Conservation (phyloP, 2,329 filamentous ascomycete species). For the Fusarium lyarnte region DNA sequence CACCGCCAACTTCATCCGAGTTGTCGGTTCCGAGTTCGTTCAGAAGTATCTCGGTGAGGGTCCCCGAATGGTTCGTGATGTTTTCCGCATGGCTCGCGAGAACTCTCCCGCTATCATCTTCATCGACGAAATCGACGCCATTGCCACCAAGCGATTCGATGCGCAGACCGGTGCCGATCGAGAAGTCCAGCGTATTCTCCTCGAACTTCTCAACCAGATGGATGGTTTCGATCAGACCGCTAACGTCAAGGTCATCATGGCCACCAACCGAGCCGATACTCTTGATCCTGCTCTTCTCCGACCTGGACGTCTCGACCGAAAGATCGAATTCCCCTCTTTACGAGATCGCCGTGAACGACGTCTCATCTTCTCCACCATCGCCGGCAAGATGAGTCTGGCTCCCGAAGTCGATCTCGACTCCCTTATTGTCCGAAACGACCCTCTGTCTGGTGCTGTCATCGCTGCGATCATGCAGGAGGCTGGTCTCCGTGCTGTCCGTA, state of each 20-base stretch:
- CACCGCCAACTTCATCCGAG: slow-evolving; percentile 96
- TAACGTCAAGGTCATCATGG: slow-evolving; percentile 99
- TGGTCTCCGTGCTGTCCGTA: slow-evolving; percentile 89
- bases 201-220: slow-evolving; percentile 99
- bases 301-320: slow-evolving; percentile 93
- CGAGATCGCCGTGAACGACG: slow-evolving; percentile 93
- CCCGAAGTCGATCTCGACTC: slow-evolving; percentile 97
- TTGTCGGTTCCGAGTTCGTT: slow-evolving; percentile 97
- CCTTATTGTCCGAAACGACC: slow-evolving; percentile 95
- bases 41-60: slow-evolving; percentile 99
- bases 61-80: slow-evolving; percentile 97
- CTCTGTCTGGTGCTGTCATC: slow-evolving; percentile 93
- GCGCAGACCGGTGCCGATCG: slow-evolving; percentile 97
- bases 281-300: slow-evolving; percentile 94
- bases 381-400: slow-evolving; percentile 94
- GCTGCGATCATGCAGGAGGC: slow-evolving; percentile 99
- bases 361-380: slow-evolving; percentile 97
- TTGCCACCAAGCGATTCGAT: slow-evolving; percentile 98
- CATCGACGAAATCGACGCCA: slow-evolving; percentile 99
- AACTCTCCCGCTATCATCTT: slow-evolving; percentile 99
- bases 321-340: slow-evolving; percentile 98
- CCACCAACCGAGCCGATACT: slow-evolving; percentile 97
- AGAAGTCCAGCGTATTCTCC: slow-evolving; percentile 97
- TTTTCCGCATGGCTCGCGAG: slow-evolving; percentile 98
- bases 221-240: slow-evolving; percentile 98